A percentile compares a stretch with the other conserved stretches of the same genome.
These are phyloP conservation scores for Globisporangium uncinulatum DNA, from an alignment of 352 stramenopile genomes.

Conservation along the genomic window DNA sequence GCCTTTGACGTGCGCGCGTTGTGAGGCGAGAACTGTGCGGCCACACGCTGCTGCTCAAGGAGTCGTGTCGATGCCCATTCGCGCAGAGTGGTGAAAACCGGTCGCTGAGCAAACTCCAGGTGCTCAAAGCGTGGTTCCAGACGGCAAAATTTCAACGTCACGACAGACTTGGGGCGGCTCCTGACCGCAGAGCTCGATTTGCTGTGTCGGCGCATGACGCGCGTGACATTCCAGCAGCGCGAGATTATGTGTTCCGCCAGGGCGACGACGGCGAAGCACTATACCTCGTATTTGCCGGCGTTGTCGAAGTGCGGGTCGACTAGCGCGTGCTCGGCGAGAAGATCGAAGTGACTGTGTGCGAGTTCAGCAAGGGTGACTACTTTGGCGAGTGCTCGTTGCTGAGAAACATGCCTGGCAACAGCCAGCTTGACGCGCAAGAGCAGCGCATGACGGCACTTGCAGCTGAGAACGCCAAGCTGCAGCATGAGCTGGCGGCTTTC, in stretches of 20 bases:
- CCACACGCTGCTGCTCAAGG: constrained; percentile 54
- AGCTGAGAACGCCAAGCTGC: constrained; percentile 70
- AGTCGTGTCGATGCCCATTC: constrained; percentile 59
- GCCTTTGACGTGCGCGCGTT: constrained; percentile 35
- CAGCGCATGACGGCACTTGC: constrained; percentile 35
- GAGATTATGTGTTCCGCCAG: constrained; percentile 64
- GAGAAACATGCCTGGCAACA: constrained; percentile 43
- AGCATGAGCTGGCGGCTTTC: constrained; percentile 85
- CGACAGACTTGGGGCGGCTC: constrained; percentile 59
- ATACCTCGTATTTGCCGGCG: constrained; percentile 60
- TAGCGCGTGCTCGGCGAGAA: constrained; percentile 55
- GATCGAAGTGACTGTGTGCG: constrained; percentile 63
- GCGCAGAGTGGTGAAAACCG: constrained; percentile 44
- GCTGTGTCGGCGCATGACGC: constrained; percentile 53
- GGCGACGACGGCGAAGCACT: constrained; percentile 66
- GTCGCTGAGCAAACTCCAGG: constrained; percentile 49
- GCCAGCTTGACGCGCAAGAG: constrained; percentile 34
- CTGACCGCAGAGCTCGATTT: constrained; percentile 53
- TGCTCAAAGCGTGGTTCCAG: constrained; percentile 68
- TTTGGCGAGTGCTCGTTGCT: constrained; percentile 66
- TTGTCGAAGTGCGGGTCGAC: constrained; percentile 52
- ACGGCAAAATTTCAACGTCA: constrained; percentile 71
- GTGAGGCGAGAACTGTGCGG: constrained; percentile 34
- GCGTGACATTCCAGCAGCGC: constrained; percentile 36
- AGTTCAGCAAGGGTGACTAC: constrained; percentile 61